Evolutionary conservation across 225 moss, liverwort and hornwort genomes (phyloP).

Genomic region (Pleurozium schreberi): DNA sequence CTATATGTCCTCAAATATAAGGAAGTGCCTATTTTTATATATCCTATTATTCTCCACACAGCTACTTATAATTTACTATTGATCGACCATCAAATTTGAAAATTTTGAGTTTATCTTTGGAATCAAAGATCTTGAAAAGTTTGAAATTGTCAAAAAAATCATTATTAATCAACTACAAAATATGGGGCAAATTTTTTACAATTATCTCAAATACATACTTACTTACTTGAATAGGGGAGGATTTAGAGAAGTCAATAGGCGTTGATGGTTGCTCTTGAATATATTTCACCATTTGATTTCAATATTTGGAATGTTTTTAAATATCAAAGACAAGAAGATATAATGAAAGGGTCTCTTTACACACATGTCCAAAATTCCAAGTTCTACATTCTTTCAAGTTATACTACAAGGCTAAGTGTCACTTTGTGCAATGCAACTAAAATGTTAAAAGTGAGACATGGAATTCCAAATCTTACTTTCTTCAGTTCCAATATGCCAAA

Average conservation of each 20-base stretch:
- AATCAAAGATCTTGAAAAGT: neutral
- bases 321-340: neutral
- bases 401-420: too few species aligned
- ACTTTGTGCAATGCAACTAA: neutral
- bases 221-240: neutral
- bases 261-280: neutral
- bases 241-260: neutral
- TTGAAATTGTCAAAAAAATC: accelerated
- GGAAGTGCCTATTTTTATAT: accelerated
- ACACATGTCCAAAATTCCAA: neutral
- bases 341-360: neutral
- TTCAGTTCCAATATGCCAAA: neutral
- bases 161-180: neutral
- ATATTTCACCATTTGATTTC: neutral
- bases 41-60: accelerated
- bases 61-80: too few species aligned
- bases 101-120: neutral
- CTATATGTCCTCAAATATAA: accelerated
- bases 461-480: neutral
- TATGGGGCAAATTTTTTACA: neutral
- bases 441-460: neutral
- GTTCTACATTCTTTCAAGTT: neutral
- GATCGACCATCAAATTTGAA: neutral
- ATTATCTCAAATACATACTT: too few species aligned
- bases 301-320: neutral